These are phyloP conservation scores for Glycine tomentella DNA, from an alignment of 306 rosid genomes.

Conservation along the genomic window DNA sequence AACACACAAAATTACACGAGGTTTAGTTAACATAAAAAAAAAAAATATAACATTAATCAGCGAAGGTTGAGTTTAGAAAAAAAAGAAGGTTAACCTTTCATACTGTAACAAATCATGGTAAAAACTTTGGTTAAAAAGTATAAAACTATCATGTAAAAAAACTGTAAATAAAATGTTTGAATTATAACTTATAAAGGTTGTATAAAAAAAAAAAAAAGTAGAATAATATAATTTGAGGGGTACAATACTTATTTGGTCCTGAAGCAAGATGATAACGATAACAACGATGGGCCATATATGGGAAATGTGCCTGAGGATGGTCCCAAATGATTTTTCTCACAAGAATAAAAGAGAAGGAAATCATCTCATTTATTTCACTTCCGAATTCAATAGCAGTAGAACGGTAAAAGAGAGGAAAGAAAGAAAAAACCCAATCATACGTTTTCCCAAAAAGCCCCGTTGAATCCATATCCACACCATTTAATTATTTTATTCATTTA, in stretches of 20 bases:
- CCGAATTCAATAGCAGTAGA: conserved; percentile 8
- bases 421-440: conserved; percentile 5
- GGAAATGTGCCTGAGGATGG: conserved; percentile 40
- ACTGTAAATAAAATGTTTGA: neutral
- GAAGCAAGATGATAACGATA: conserved; percentile 17
- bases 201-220: neutral
- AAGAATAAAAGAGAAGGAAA: neutral
- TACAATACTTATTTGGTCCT: neutral
- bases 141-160: neutral
- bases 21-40: no score
- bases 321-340: conserved; percentile 26
- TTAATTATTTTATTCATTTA: conserved; percentile 24
- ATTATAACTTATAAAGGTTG: neutral
- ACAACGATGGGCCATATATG: conserved; percentile 12
- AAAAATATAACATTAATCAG: no score
- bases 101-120: neutral
- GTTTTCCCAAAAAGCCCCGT: conserved; percentile 23
- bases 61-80: no score
- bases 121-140: neutral
- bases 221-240: neutral
- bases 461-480: conserved; percentile 17
- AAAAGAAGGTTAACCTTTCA: neutral
- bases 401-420: neutral
- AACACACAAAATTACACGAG: no score
- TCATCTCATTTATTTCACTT: conserved; percentile 1